Percentiles rank a stretch among this genome's conserved stretches.
Conservation (phyloP, 2,329 filamentous ascomycete species). For the Trichothecium roseum region DNA sequence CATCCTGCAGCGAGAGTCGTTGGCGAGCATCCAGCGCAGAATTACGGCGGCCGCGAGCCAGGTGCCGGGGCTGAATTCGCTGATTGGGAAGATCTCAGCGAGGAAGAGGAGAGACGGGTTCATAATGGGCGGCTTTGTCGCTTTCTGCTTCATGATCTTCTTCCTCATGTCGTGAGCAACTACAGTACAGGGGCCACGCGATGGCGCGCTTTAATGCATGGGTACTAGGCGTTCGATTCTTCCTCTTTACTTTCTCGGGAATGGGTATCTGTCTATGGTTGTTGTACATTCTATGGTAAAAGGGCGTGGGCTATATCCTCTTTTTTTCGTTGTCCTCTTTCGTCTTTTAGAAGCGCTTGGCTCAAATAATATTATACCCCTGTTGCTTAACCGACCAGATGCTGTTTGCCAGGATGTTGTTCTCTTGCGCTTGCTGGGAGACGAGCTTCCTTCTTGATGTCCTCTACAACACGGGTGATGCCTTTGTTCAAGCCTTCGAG, state of each 20-base stretch:
- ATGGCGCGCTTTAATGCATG: constrained; percentile 5
- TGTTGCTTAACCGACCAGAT: neutral
- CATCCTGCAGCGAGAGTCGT: constrained; percentile 71
- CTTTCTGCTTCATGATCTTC: constrained; percentile 80
- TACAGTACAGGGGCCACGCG: too few species aligned
- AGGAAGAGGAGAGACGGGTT: constrained; percentile 93
- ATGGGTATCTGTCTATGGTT: constrained; percentile 22
- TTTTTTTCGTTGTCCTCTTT: neutral
- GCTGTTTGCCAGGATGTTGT: constrained; percentile 13
- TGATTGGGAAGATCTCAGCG: constrained; percentile 86
- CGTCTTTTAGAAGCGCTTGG: neutral
- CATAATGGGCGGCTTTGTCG: constrained; percentile 85
- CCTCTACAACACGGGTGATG: constrained; percentile 50
- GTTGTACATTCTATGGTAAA: constrained; percentile 16
- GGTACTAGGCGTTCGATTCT: constrained; percentile 19
- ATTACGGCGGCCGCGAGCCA: constrained; percentile 85
- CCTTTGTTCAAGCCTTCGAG: constrained; percentile 55
- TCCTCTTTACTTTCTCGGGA: constrained; percentile 2
- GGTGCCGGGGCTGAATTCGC: constrained; percentile 82
- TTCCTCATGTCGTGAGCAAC: constrained; percentile 55
- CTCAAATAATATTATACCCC: neutral
- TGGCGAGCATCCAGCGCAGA: constrained; percentile 79
- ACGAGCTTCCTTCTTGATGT: constrained; percentile 32
- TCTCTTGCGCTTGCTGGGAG: constrained; percentile 23
- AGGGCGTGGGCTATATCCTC: constrained; percentile 1